A percentile compares a stretch with the other conserved stretches of the same genome.
Evolutionary conservation across 208 protist species (phyloP).

Genomic region (Acanthamoeba lenticulata): DNA sequence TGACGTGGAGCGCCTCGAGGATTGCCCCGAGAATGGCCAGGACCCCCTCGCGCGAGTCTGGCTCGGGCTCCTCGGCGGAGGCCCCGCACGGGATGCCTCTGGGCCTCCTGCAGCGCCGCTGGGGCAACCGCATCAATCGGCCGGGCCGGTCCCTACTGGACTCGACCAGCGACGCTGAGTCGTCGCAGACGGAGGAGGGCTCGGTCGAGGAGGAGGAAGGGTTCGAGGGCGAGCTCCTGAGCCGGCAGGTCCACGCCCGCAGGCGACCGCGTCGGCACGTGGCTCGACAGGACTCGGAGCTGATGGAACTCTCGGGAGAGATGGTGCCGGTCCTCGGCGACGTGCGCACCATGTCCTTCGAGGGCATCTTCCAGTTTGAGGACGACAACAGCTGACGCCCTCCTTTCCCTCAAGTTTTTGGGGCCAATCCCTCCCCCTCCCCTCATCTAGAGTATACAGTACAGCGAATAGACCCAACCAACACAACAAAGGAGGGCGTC

Average conservation of each 20-base stretch:
- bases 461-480: too few relatives aligned
- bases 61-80: too few relatives aligned
- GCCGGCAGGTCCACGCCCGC: neutral
- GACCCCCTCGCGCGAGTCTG: too few relatives aligned
- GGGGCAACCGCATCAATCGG: neutral
- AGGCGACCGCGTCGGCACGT: neutral
- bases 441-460: too few relatives aligned
- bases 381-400: neutral
- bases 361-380: constrained; percentile 2
- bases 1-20: too few relatives aligned
- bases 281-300: neutral
- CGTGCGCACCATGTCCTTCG: neutral
- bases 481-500: too few relatives aligned
- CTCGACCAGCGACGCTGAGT: neutral
- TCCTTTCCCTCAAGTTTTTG: too few relatives aligned
- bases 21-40: too few relatives aligned
- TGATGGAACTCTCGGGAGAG: neutral
- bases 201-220: neutral
- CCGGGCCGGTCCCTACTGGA: neutral
- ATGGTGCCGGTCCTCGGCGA: neutral
- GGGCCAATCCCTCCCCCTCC: too few relatives aligned
- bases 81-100: too few relatives aligned
- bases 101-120: too few relatives aligned
- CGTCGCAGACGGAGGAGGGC: neutral
- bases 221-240: neutral